Percentiles rank a stretch among this genome's conserved stretches.
These are phyloP conservation scores for Microsporum audouinii DNA, from an alignment of 2,329 filamentous ascomycete genomes.

Conservation along the genomic window DNA sequence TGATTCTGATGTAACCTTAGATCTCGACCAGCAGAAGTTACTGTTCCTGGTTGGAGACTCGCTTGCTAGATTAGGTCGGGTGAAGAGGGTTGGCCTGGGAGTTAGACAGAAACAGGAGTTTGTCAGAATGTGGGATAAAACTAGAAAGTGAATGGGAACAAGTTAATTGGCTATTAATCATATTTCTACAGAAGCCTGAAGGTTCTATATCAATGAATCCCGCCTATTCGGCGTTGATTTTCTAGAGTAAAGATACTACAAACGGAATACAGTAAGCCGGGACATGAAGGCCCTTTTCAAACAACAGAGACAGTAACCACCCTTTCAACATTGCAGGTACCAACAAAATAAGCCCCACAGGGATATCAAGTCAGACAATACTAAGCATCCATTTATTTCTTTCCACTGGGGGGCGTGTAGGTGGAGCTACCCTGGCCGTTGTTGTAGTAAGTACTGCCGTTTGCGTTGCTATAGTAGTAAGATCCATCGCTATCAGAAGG, in stretches of 20 bases:
- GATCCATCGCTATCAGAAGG: constrained; percentile 43
- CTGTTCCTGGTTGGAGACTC: constrained; percentile 74
- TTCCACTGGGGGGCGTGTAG: constrained; percentile 48
- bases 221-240: background rate
- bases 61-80: constrained; percentile 72
- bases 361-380: background rate
- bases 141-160: background rate
- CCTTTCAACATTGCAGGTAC: too few species aligned
- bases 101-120: constrained; percentile 75
- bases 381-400: constrained; percentile 5
- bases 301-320: background rate
- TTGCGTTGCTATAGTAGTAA: constrained; percentile 62
- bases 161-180: background rate
- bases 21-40: constrained; percentile 52
- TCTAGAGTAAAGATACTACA: background rate
- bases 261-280: background rate
- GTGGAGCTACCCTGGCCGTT: constrained; percentile 45
- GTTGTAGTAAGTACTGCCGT: constrained; percentile 59
- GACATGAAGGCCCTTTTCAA: background rate
- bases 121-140: constrained; percentile 52
- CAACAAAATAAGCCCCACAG: background rate
- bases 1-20: constrained; percentile 25
- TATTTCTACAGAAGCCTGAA: background rate
- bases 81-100: constrained; percentile 78
- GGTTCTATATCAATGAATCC: background rate